phyloP scores from a whole-genome alignment of 140 eudicot species.

The Stevia rebaudiana region DNA sequence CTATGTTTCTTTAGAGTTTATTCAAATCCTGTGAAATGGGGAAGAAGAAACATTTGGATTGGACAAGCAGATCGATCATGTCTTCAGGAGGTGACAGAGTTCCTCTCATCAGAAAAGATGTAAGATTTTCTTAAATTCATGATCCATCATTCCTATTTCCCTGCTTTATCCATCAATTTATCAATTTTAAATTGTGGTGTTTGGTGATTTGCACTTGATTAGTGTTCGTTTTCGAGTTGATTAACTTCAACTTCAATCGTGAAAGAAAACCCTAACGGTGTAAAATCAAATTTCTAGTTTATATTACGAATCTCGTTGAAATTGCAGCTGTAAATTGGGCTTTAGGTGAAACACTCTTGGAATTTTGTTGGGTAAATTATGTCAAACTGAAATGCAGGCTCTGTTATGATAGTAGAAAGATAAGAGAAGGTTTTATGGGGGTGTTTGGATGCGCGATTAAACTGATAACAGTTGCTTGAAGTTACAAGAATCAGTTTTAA shows the following conservation, averaged over 20 bases:
- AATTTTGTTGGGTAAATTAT: neutral
- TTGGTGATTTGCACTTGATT: neutral
- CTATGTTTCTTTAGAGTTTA: neutral
- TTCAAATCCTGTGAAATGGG: slow-evolving; percentile 20
- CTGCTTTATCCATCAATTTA: neutral
- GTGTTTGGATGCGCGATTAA: neutral
- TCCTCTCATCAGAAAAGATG: slow-evolving; percentile 30
- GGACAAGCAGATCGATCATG: slow-evolving; percentile 30
- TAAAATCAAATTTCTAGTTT: neutral
- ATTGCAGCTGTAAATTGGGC: neutral
- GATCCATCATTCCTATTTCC: neutral
- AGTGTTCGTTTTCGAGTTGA: slow-evolving; percentile 10
- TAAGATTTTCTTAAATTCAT: slow-evolving; percentile 3
- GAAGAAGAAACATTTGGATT: slow-evolving; percentile 37
- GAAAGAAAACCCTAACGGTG: neutral
- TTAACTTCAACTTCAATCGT: neutral
- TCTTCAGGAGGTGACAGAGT: slow-evolving; percentile 20
- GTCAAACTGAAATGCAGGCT: neutral
- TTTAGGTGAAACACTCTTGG: neutral
- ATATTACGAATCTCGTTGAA: neutral
- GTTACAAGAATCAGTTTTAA: neutral
- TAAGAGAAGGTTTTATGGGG: neutral
- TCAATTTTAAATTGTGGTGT: neutral
- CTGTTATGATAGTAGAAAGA: neutral
- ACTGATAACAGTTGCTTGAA: neutral